Percentiles rank a stretch among this genome's conserved stretches.
Evolutionary conservation across 2,329 filamentous ascomycete genomes (phyloP).

Genomic region (Acephala macrosclerotiorum): DNA sequence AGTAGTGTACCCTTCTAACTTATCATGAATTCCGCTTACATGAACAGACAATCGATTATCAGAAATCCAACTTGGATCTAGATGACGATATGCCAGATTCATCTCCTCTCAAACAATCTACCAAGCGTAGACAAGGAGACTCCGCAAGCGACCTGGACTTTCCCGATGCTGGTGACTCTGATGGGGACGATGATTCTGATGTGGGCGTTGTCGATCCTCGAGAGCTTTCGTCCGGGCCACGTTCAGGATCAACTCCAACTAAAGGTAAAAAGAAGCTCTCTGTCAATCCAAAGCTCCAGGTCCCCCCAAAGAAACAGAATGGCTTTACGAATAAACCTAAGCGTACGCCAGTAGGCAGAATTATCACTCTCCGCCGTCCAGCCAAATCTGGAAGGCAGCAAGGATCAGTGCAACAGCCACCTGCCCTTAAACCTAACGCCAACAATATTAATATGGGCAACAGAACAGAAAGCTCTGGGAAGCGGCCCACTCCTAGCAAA

Average conservation of each 20-base stretch:
- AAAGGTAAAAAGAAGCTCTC: constrained; percentile 22
- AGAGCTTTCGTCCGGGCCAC: constrained; percentile 23
- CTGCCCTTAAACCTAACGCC: background rate
- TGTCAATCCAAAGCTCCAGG: background rate
- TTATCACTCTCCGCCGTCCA: background rate
- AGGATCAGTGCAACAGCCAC: background rate
- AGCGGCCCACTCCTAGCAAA: background rate
- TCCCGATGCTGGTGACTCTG: constrained; percentile 41
- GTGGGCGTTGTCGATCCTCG: constrained; percentile 29
- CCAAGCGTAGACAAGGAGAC: constrained; percentile 23
- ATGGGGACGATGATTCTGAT: constrained; percentile 38
- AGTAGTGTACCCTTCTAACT: constrained; percentile 18
- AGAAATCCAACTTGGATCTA: constrained; percentile 27
- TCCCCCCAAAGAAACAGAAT: background rate
- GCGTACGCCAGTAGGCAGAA: background rate
- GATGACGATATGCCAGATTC: constrained; percentile 27
- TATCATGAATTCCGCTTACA: background rate
- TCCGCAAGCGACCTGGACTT: constrained; percentile 44
- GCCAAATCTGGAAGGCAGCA: background rate
- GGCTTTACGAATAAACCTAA: background rate
- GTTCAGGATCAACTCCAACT: constrained; percentile 6
- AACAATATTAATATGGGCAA: background rate
- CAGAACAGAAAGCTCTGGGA: constrained; percentile 9
- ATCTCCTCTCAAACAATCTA: constrained; percentile 24
- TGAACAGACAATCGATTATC: constrained; percentile 30